Percentiles rank a stretch among this genome's conserved stretches.
Conservation (phyloP, 140 eudicot species). For the Ambrosia hybrid region DNA sequence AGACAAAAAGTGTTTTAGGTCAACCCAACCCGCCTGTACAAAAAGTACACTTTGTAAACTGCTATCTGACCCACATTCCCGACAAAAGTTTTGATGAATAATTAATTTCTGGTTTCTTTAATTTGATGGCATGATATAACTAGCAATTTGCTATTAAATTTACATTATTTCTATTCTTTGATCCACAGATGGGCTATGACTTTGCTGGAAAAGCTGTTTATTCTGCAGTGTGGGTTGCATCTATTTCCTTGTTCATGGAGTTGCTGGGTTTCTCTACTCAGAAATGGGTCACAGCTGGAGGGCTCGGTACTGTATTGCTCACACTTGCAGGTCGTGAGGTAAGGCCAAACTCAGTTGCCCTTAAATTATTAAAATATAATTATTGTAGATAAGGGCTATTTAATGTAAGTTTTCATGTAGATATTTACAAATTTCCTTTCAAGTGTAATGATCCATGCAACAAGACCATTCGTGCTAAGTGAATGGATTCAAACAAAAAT, state of each 20-base stretch:
- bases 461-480: conserved; percentile 69
- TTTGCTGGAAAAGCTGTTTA: conserved; percentile 84
- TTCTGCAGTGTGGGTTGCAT: conserved; percentile 85
- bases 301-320: conserved; percentile 83
- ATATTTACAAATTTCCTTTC: conserved; percentile 84
- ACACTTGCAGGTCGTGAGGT: conserved; percentile 96
- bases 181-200: conserved; percentile 69
- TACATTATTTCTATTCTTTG: background rate
- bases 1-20: background rate
- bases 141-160: background rate
- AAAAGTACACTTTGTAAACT: too few species aligned
- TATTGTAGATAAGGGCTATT: conserved; percentile 3
- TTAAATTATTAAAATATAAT: background rate
- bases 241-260: conserved; percentile 83
- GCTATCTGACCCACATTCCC: background rate
- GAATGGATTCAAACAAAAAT: conserved; percentile 91
- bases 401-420: conserved; percentile 35
- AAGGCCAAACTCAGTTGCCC: background rate
- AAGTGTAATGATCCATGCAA: conserved; percentile 78
- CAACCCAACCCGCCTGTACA: background rate
- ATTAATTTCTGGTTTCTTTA: background rate
- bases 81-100: background rate
- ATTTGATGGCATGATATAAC: conserved; percentile 17
- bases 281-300: conserved; percentile 88
- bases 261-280: conserved; percentile 88